These are phyloP conservation scores for Cryptococcus jaspeensis DNA, from an alignment of 1,284 basidiomycete species.

Conservation along the genomic window DNA sequence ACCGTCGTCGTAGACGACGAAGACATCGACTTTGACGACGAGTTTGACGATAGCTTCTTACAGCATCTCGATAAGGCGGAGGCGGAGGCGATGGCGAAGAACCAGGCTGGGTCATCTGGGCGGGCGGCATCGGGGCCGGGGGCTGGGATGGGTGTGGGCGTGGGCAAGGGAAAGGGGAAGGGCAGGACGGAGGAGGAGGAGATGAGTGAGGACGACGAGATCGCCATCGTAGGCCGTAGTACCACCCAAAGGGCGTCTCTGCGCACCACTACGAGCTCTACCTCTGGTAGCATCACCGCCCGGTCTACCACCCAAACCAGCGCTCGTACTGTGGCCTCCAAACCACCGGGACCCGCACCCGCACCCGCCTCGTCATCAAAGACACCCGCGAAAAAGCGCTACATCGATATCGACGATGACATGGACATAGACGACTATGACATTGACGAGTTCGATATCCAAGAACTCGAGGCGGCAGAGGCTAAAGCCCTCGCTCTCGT, in stretches of 20 bases:
- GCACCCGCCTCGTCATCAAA: neutral
- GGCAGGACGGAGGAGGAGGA: neutral
- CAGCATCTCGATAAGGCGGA: neutral
- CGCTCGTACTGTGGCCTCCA: neutral
- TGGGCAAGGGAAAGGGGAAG: neutral
- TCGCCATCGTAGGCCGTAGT: too few relatives aligned
- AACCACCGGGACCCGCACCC: neutral
- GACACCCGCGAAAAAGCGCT: neutral
- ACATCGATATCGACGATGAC: neutral
- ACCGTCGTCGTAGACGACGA: neutral
- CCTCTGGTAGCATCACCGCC: conserved; percentile 20
- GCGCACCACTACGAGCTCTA: conserved; percentile 2
- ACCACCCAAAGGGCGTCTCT: neutral
- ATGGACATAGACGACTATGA: neutral
- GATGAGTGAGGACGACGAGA: neutral
- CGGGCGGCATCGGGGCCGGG: too few relatives aligned
- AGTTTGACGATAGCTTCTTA: conserved; percentile 1
- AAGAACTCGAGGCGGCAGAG: too few relatives aligned
- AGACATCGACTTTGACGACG: conserved; percentile 1
- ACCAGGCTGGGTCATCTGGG: neutral
- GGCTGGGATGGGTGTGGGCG: too few relatives aligned
- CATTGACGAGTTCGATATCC: too few relatives aligned
- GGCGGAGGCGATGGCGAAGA: neutral
- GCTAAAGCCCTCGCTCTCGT: too few relatives aligned
- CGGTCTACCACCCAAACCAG: conserved; percentile 24